Conservation (phyloP, 2,329 filamentous ascomycete species). For the Neofusicoccum ribis region DNA sequence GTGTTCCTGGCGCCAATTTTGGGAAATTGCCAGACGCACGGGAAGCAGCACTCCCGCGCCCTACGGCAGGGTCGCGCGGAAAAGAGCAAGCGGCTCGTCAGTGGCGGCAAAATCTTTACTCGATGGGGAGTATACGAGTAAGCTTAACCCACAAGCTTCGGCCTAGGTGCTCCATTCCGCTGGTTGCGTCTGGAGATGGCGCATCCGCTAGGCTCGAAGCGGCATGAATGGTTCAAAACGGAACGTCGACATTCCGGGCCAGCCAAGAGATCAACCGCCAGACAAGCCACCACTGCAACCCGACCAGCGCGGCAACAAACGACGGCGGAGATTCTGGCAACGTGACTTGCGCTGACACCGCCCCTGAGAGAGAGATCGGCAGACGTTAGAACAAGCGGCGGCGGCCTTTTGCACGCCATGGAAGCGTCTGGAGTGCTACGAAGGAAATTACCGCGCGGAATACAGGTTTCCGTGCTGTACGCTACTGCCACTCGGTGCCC, state of each 20-base stretch:
- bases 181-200: not conserved
- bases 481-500: not conserved
- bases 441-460: not conserved
- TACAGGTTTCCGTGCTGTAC: not conserved
- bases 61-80: not conserved
- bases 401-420: not conserved
- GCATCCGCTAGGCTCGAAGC: not conserved
- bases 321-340: not conserved
- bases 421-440: not conserved
- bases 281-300: not conserved
- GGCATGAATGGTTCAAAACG: not conserved
- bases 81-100: not conserved
- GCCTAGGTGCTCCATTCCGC: not conserved
- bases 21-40: not conserved
- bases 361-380: not conserved
- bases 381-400: not conserved
- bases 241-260: conserved; percentile 1
- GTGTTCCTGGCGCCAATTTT: not conserved
- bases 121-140: not conserved
- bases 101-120: not conserved
- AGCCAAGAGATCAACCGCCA: not conserved
- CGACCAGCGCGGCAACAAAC: not conserved
- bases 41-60: conserved; percentile 3
- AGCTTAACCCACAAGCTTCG: conserved; percentile 11
- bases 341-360: not conserved